Evolutionary conservation across 768 basidiomycete genomes (phyloP).

Genomic region (Mycena galopus): DNA sequence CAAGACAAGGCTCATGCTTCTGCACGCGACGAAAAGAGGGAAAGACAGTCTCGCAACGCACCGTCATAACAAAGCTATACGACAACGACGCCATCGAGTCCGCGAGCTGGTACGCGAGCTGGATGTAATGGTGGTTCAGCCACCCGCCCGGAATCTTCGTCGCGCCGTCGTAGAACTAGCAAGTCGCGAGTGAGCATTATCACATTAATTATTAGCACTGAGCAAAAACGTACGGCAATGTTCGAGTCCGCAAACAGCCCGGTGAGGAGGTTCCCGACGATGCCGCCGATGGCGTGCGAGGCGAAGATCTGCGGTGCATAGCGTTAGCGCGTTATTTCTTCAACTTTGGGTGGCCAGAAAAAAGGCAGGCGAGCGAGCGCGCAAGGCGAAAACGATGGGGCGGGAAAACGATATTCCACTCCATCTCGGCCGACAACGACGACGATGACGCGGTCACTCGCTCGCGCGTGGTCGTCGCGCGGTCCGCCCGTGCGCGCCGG

Average conservation of each 20-base stretch:
- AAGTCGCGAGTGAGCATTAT: background rate
- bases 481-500: too few species aligned
- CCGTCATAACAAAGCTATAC: conserved; percentile 85
- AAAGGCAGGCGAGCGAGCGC: too few species aligned
- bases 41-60: too few species aligned
- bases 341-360: too few species aligned
- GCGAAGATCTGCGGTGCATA: conserved; percentile 81
- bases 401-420: too few species aligned
- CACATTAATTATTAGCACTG: background rate
- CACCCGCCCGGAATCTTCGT: conserved; percentile 83
- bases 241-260: conserved; percentile 88
- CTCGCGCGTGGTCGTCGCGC: too few species aligned
- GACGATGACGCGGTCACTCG: too few species aligned
- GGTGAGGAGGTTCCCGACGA: conserved; percentile 87
- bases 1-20: too few species aligned
- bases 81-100: conserved; percentile 74
- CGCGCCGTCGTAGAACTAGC: conserved; percentile 73
- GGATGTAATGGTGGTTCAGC: conserved; percentile 85
- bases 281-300: conserved; percentile 81
- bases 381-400: too few species aligned
- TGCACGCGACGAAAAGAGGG: too few species aligned
- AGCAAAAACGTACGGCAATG: conserved; percentile 66
- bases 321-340: background rate
- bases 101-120: conserved; percentile 89
- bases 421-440: too few species aligned